Base-by-base conservation (phyloP, 2,329 filamentous ascomycete genomes). In the Ascochyta rabiei region DNA sequence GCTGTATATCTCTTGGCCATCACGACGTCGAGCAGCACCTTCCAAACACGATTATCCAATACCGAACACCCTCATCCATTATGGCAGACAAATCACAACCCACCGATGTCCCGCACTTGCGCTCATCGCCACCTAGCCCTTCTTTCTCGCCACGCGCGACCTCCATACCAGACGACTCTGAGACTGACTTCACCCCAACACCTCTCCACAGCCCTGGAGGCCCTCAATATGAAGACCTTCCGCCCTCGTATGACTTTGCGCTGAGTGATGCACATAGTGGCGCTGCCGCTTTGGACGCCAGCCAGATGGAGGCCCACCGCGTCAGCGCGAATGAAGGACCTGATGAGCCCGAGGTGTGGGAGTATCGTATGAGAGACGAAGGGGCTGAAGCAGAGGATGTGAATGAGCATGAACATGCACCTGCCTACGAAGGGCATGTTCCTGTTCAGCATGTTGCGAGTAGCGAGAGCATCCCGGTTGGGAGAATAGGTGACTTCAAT, bases 221-320 rank as follows among this genome's bases (percentile, higher is more conserved):
- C 10, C 70, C 70, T 1, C 68, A 66, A 13, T 74, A 74, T 43
- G 69, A 74, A 43, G 73, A 76, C 45, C 57, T 75, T 3, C 73
- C 73, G 18, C 73, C 73, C 1, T 69, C 71, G 0, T 76, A 76
- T 46, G 70, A 73, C 38, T 68, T 75, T 52, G 73, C 72, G 6
- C 67, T 71, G 3, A 57, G 62, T 24, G 67, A 74, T 48, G 64
- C 67, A 24, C 63, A 64, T 39, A 63, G 64, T 35, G 68, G 67
- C 15, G 48, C 63, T n/a, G 47, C 64, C 10, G 60, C 70, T 1
- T 44, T 69, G 12, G 63, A 69, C 38, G 65, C 66, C 5, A 67
- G 63, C 28, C 59, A 70, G 41, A 55, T 74, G 16, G 66, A 72
- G 52, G 65, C 64, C 4, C 64, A 66, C 33, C 62, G 65, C n/a